A percentile compares a stretch with the other conserved stretches of the same genome.
These are phyloP conservation scores for Paecilomyces dactylethromorphus DNA, from an alignment of 2,329 filamentous ascomycete genomes.

Conservation along the genomic window DNA sequence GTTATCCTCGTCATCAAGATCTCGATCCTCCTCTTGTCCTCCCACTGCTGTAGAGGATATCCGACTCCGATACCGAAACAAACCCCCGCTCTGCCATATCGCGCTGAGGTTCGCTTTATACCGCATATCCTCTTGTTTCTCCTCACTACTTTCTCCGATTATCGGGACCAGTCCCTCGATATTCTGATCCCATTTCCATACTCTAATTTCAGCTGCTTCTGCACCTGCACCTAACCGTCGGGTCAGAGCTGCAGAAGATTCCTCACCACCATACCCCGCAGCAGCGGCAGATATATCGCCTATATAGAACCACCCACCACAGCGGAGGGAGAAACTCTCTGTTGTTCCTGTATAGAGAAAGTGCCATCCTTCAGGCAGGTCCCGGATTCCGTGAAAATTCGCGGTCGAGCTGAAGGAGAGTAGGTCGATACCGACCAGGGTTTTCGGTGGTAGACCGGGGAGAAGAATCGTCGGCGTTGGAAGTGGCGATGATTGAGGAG, in stretches of 20 bases:
- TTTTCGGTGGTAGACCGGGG: constrained; percentile 38
- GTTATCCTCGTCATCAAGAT: constrained; percentile 17
- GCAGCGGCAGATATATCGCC: constrained; percentile 23
- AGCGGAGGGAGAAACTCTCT: constrained; percentile 52
- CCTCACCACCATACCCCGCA: neutral
- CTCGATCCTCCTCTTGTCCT: constrained; percentile 5
- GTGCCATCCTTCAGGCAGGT: constrained; percentile 53
- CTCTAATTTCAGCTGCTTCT: constrained; percentile 37
- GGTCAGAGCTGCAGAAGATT: constrained; percentile 9
- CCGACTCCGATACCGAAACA: constrained; percentile 36
- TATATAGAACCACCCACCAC: constrained; percentile 56
- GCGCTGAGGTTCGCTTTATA: constrained; percentile 51
- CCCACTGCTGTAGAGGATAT: constrained; percentile 38
- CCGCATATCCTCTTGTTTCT: constrained; percentile 43
- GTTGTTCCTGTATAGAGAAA: constrained; percentile 57
- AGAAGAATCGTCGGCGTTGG: constrained; percentile 39
- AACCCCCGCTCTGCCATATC: constrained; percentile 47
- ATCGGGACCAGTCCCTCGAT: constrained; percentile 31
- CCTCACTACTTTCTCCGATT: constrained; percentile 22
- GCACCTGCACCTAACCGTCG: constrained; percentile 1
- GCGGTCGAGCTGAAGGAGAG: constrained; percentile 58
- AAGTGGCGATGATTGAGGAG: constrained; percentile 15
- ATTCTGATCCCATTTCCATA: constrained; percentile 49
- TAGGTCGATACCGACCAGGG: constrained; percentile 46
- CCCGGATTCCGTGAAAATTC: constrained; percentile 55